Evolutionary conservation across 108 stramenopile species (phyloP), one percentile per base, ranked within the genome.

Genomic region (Skeletonema costatum): DNA sequence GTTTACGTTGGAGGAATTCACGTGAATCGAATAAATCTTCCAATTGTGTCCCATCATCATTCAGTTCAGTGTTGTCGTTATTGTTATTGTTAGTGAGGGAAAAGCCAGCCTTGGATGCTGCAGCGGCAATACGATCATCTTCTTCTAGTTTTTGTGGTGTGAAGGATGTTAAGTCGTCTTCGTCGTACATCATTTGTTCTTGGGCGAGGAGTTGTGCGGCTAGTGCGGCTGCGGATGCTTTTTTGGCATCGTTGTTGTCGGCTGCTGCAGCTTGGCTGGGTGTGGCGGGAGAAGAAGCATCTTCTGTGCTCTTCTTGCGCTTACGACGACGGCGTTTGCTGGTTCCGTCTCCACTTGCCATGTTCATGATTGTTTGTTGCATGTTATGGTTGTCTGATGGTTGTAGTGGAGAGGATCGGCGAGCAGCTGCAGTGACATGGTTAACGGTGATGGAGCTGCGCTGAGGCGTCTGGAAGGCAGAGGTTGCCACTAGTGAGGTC

Each of bases 1-100:
- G 78, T 53, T 83, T 80, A 16, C 77, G 78, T 32, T 56, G 66
- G n/a, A 79, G 53, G 69, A 80, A 79, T 38, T 83, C 82, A 41
- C 74, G 79, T 4, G 79, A 66, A 64, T 80, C 83, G 44, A 76
- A 71, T 8, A 80, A 35, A 48, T 70, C 74, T 29, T 70, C 73
- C 17, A 75, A 38, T 31, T 67, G 50, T 56, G 65, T 14, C 44
- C 16, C 73, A 9, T 19, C 60, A 10, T 56, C 48, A 0, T 39
- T 25, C 0, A 25, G 39, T 32, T 44, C 31, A 41, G 32, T 36
- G 53, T 19, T 36, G 64, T 35, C 17, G n/a, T 25, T 25, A n/a
- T 48, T 48, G 12, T 16, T n/a, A n/a, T n/a, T n/a, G n/a, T n/a
- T 30, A 0, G 53, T 8, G 69, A 71, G 36, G 64, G 68, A 63